Evolutionary conservation across 805 yeast genomes (phyloP), one percentile per base, ranked within the genome.

Genomic region (Barnettozyma californica): DNA sequence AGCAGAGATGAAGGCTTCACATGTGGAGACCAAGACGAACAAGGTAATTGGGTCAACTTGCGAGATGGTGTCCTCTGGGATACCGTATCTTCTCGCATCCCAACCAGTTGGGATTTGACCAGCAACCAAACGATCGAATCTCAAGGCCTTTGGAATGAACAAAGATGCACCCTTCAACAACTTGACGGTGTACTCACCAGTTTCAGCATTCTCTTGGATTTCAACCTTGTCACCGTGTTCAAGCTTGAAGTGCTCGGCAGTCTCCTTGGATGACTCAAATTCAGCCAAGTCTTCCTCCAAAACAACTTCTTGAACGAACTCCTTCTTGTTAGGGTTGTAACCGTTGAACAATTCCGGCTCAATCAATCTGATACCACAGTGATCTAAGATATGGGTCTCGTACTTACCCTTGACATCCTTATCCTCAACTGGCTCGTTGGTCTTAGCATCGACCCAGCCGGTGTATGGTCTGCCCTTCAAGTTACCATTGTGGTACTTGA

Each of bases 31-130:
- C 68, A 94, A 77, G 44, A 88, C 96, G 65, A 75, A 94, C 66
- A 94, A 78, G 35, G 99, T 94, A 64, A 94, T 80, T 55, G 96
- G 97, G 68, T 94, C 99, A 57, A 94, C 99, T 75, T 94, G 99
- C 50, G 82, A 75, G 58, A 89, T 83, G 57, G 86, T 84, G 65
- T 94, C 99, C 53, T 92, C 98, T 44, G 92, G 76, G 57, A 94
- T 86, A 81, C 99, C 99, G 65, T 91, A 94, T 49, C 84, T 82
- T 66, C 80, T 83, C 45, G 99, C 97, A 66, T 89, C 76, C 99
- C 99, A 94, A 64, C 99, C 99, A 41, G 96, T 84, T 64, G 99
- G 99, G 58, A 94, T 84, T 77, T 94, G 99, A 67, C 76, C 76
- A 48, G 76, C 76, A 68, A 85, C 83, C 47, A 78, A 70, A 70